Percentiles rank a stretch among this genome's conserved stretches.
phyloP scores from a whole-genome alignment of 1,284 basidiomycete genomes.

The Cystobasidium sp. region DNA sequence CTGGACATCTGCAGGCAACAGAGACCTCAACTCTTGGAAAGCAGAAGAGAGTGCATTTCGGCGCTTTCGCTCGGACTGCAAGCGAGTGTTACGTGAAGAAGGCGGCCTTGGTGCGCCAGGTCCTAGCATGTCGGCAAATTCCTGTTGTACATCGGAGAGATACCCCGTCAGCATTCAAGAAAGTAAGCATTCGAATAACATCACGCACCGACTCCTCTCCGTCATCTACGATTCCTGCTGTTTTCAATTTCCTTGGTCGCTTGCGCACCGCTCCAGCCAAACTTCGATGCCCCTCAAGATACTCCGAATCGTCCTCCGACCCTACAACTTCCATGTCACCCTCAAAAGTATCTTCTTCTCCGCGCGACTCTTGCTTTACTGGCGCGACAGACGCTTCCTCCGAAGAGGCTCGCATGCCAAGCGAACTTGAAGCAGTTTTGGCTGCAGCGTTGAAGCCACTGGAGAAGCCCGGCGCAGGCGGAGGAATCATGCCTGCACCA shows the following conservation, averaged over 20 bases:
- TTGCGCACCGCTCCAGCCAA: background rate
- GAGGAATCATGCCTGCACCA: background rate
- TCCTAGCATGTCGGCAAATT: constrained; percentile 14
- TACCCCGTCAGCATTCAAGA: background rate
- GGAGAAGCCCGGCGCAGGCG: background rate
- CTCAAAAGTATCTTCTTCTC: background rate
- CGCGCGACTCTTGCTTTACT: background rate
- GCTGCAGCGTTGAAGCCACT: background rate
- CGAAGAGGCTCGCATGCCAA: constrained; percentile 22
- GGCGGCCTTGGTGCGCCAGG: background rate
- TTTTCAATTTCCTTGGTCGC: background rate
- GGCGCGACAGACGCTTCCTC: constrained; percentile 13
- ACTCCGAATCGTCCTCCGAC: constrained; percentile 21
- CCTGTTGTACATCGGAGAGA: background rate
- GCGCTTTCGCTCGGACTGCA: constrained; percentile 27
- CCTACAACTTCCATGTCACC: background rate
- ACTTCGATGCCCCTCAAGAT: background rate
- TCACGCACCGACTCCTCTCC: constrained; percentile 22
- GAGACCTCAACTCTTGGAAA: constrained; percentile 21
- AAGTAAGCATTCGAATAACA: no score
- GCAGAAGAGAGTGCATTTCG: constrained; percentile 21
- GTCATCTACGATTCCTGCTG: background rate
- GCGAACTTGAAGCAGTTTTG: background rate
- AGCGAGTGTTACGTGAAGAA: constrained; percentile 14
- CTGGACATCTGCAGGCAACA: constrained; percentile 27